Base-by-base conservation (phyloP, 2,329 filamentous ascomycete species). In the Didymella segeticola region DNA sequence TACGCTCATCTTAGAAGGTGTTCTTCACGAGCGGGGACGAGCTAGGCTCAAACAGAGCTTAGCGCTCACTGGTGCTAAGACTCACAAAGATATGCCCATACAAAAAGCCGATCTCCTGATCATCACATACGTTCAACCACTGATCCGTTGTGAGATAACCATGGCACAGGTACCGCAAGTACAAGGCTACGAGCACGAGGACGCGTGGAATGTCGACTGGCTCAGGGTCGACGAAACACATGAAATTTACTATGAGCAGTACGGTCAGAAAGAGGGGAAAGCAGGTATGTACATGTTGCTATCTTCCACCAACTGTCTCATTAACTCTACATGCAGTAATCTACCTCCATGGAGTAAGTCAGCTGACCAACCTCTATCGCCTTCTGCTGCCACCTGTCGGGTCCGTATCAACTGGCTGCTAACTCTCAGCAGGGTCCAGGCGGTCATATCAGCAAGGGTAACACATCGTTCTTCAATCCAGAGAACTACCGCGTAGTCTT, bases 341-440 rank as follows among this genome's bases (percentile, higher is more conserved):
- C 19, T 79, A 72, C 50, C 71, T 80, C 7, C 78, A 80, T 42
- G 78, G 78, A n/a, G 78, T 78, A 1, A 78, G 78, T 3, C 77
- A 77, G 11, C 7, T n/a, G 12, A 37, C 12, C 20, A n/a, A n/a
- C 20, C 17, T 12, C 4, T n/a, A 7, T 20, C 14, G 9, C 2
- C 20, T n/a, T 9, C 12, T 12, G 5, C 17, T 14, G 23, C n/a
- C 34, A 22, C 17, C 15, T 17, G 17, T 36, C 10, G 34, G 11
- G 11, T 8, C 6, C 5, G n/a, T 20, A 5, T 1, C 14, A 7
- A 10, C 2, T 15, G 11, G 2, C 22, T 5, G 11, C 12, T 37
- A 19, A 37, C 19, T 12, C n/a, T 12, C 14, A 23, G 5, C 11
- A 37, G 34, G 34, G 34, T 23, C 34, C 41, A 4, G 41, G 29